Conservation (phyloP, 805 yeast genomes). For the Candida insectorum region DNA sequence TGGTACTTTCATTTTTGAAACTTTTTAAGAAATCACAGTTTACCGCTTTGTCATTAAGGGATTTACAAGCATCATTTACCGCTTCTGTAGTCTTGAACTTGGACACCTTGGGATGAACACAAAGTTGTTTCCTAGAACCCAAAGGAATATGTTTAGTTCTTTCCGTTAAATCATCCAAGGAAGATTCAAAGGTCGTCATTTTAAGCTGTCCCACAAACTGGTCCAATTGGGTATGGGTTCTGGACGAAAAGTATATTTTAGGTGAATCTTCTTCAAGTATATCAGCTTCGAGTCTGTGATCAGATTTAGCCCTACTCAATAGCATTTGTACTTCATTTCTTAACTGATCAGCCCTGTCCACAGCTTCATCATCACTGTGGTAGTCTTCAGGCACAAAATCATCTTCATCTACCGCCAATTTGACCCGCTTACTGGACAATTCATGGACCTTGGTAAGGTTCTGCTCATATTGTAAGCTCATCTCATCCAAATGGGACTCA, state of each 20-base stretch:
- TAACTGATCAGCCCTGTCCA: conserved; percentile 8
- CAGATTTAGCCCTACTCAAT: conserved; percentile 34
- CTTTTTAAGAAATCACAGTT: conserved; percentile 24
- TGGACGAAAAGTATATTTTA: conserved; percentile 63
- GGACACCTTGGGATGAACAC: conserved; percentile 65
- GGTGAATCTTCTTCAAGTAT: conserved; percentile 18
- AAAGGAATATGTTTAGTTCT: conserved; percentile 65
- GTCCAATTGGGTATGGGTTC: conserved; percentile 86
- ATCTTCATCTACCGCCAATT: conserved; percentile 8
- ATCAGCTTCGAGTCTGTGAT: conserved; percentile 16
- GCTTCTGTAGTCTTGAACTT: conserved; percentile 45
- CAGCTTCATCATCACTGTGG: conserved; percentile 24
- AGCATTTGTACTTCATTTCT: conserved; percentile 37
- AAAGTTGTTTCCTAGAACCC: conserved; percentile 82
- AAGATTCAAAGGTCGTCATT: conserved; percentile 61
- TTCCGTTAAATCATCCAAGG: conserved; percentile 47
- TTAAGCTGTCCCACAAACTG: conserved; percentile 76
- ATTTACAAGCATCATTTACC: conserved; percentile 80
- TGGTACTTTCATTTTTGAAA: conserved; percentile 20
- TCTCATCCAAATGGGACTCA: conserved; percentile 37
- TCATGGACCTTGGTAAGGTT: conserved; percentile 13
- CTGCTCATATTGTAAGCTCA: conserved; percentile 21
- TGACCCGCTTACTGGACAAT: conserved; percentile 10
- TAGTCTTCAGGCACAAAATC: conserved; percentile 34
- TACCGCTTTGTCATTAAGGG: conserved; percentile 47